Base-by-base conservation (phyloP, 2,329 filamentous ascomycete species). In the Beauveria pseudobassiana region DNA sequence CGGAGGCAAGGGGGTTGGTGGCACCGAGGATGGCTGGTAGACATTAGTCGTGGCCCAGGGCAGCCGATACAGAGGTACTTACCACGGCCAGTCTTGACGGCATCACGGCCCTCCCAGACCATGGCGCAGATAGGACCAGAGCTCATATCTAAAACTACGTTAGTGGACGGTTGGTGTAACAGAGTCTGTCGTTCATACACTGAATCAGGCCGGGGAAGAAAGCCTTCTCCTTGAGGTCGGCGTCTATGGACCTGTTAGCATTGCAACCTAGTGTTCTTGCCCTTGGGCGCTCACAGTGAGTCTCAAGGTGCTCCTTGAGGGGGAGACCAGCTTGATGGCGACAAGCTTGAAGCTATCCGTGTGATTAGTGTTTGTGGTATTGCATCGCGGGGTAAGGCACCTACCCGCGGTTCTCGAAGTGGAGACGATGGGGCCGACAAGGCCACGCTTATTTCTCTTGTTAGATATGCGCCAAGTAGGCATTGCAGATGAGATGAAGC, bases 81-180 rank as follows among this genome's bases (percentile, higher is more conserved):
- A 91, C 88, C 77, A 76, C 95, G 93, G 80, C 95, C 95, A 71
- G 93, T 97, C 90, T 98, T 98, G 86, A 97, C 93, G 79, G 88
- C 95, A 75, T 99, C 93, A 86, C 90, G 90, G 76, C 95, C 95
- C 82, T 99, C 93, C 95, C 95, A 99, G 81, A 99, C 89, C 93
- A 98, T 99, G 83, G 95, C 95, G 84, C 86, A 89, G 83, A 99
- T 93, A 78, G 95, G 95, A 77, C 95, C 95, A 78, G 88, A 93
- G 78, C 87, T 82, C 95, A 98, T 99, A 87, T 98, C 92, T 96
- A 68, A 65, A 62, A 64, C 62, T 20, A 45, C 43, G 63, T 72
- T 42, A 68, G 65, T 45, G 58, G 34, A 42, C 50, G 22, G 30
- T 14, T 28, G 10, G 7, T 49, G 40, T 34, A 1, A 40, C 1